Evolutionary conservation across 108 stramenopile species (phyloP).

Genomic region (Pseudonitzschia multistriata): DNA sequence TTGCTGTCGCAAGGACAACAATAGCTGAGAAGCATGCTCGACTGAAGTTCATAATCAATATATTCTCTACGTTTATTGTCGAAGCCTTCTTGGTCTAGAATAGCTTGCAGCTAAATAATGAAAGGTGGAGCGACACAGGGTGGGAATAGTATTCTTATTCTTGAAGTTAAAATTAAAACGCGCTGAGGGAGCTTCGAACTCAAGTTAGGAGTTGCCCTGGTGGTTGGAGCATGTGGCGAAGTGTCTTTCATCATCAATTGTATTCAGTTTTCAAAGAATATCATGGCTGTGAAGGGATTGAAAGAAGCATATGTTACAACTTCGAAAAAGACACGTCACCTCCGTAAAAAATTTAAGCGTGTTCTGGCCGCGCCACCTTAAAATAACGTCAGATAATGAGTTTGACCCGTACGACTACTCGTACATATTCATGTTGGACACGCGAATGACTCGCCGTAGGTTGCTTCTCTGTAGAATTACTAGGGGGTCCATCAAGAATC

Average conservation of each 20-base stretch:
- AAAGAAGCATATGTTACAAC: neutral
- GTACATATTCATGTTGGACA: neutral
- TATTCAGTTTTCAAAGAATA: neutral
- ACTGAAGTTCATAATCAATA: neutral
- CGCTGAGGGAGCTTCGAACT: neutral
- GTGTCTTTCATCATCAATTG: conserved; percentile 40
- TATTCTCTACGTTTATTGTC: neutral
- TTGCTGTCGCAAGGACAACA: neutral
- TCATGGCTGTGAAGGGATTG: neutral
- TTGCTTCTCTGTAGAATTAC: neutral
- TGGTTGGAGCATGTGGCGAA: neutral
- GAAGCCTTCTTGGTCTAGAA: too few relatives aligned
- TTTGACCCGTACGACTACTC: conserved; percentile 2
- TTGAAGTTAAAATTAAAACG: neutral
- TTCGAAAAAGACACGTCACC: conserved; percentile 3
- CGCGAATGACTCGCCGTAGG: neutral
- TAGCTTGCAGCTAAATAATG: too few relatives aligned
- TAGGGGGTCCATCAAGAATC: neutral
- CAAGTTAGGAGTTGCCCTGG: neutral
- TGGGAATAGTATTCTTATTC: neutral
- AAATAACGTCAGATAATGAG: neutral
- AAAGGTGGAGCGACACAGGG: too few relatives aligned
- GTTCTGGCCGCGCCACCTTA: neutral
- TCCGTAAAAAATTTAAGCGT: neutral
- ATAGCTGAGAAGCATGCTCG: neutral